Evolutionary conservation across 2,329 filamentous ascomycete species (phyloP), one percentile per base, ranked within the genome.

Genomic region (Exophiala lecanii-corni): DNA sequence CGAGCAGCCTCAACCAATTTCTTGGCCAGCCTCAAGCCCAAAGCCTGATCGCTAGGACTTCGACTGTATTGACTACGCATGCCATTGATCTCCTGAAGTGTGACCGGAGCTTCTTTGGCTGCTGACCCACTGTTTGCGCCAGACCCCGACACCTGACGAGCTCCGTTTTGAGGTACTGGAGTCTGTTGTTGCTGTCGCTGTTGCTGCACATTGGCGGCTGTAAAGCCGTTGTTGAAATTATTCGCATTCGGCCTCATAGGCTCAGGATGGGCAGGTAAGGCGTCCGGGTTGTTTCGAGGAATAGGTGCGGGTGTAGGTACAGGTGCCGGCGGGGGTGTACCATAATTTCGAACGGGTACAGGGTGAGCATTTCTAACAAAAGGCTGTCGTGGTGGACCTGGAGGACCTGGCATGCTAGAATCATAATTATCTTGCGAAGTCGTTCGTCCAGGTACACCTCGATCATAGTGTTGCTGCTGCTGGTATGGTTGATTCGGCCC

Each of bases 1-100:
- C 82, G 81, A 1, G 88, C 80, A 2, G 91, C 92, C 66, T 96
- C 89, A 1, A 94, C 81, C 4, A 96, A 71, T 56, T 84, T 87
- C 67, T 89, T 91, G 1, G 86, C 89, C 13, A 95, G 72, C 7
- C 73, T 70, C 43, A 98, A 70, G 10, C 86, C 83, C 2, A 80
- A 75, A 35, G 76, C 76, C 49, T 84, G 78, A 54, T 96, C 88
- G 20, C 74, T 73, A 0, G 89, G 80, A 48, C 89, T 85, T 18
- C 71, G 72, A 60, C 84, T 86, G 51, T 85, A 81, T 5, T 72
- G 68, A 56, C 78, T 77, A 21, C 86, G 81, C 6, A 97, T 68
- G 16, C 75, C 74, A 54, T 94, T 85, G 5, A 98, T 71, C 60
- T 94, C 86, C 32, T 85, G 79, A 2, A 76, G 69, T 0, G 89